These are phyloP conservation scores for Lactarius akahatsu DNA, from an alignment of 768 basidiomycete species.

Conservation along the genomic window DNA sequence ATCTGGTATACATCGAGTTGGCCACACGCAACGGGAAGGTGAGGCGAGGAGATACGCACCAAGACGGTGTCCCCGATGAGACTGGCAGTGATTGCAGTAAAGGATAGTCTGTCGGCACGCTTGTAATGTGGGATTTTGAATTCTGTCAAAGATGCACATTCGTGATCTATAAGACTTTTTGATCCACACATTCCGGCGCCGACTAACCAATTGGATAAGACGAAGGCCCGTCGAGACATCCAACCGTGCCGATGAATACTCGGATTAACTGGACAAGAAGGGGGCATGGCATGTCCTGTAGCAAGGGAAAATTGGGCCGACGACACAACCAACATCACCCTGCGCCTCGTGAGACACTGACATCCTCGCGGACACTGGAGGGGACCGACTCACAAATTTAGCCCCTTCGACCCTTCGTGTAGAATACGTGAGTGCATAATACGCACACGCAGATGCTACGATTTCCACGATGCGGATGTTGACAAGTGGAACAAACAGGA, in stretches of 20 bases:
- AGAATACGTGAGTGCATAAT: conserved; percentile 2
- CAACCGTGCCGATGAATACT: not conserved
- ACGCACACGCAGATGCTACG: conserved; percentile 16
- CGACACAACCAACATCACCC: conserved; percentile 13
- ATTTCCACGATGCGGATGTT: not conserved
- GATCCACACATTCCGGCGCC: conserved; percentile 12
- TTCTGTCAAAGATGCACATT: conserved; percentile 8
- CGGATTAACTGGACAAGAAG: conserved; percentile 17
- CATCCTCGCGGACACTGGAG: not conserved
- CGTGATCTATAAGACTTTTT: conserved; percentile 16
- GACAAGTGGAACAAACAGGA: not conserved
- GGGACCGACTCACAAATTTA: conserved; percentile 7
- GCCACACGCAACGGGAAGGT: not conserved
- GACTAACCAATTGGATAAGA: not conserved
- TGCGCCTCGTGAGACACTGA: not conserved
- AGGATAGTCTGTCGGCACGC: not conserved
- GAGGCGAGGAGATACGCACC: not conserved
- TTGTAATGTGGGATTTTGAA: not conserved
- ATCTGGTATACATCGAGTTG: conserved; percentile 9
- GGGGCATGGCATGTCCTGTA: conserved; percentile 15
- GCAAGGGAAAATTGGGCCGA: conserved; percentile 9
- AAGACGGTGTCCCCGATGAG: conserved; percentile 21
- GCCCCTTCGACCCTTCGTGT: conserved; percentile 8
- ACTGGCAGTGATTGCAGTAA: not conserved
- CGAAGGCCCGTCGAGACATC: not conserved